Evolutionary conservation across 1,284 basidiomycete genomes (phyloP).

Genomic region (Xanthoconium separans): DNA sequence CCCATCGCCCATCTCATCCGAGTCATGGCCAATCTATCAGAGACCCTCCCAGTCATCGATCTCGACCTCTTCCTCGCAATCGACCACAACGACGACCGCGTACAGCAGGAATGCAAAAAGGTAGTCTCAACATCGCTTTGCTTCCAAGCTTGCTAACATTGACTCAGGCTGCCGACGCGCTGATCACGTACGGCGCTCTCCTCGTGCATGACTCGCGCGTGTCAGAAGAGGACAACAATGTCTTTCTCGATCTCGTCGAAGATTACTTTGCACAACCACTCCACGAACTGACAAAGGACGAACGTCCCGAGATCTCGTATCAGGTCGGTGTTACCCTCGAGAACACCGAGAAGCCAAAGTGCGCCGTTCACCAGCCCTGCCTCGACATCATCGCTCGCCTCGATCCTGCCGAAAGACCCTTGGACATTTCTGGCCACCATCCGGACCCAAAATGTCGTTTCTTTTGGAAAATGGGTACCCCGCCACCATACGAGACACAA

Average conservation of each 20-base stretch:
- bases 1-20: background rate
- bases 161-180: constrained; percentile 69
- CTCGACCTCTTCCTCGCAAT: constrained; percentile 67
- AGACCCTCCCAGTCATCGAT: constrained; percentile 67
- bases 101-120: constrained; percentile 64
- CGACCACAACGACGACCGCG: constrained; percentile 44
- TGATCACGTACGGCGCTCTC: constrained; percentile 81
- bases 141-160: background rate
- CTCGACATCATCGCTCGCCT: constrained; percentile 69
- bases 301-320: constrained; percentile 75
- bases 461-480: constrained; percentile 84
- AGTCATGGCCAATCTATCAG: constrained; percentile 31
- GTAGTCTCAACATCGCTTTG: constrained; percentile 32
- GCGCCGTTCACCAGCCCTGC: constrained; percentile 75
- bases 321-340: constrained; percentile 88
- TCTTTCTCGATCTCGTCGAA: constrained; percentile 79
- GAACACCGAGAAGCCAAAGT: constrained; percentile 91
- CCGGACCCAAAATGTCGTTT: constrained; percentile 93
- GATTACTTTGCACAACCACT: constrained; percentile 84
- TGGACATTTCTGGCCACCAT: constrained; percentile 74
- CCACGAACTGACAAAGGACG: constrained; percentile 65
- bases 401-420: constrained; percentile 73
- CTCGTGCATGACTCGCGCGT: constrained; percentile 82
- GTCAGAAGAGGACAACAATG: constrained; percentile 74
- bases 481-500: constrained; percentile 73